Conservation (phyloP, 495 filamentous ascomycete species). For the Annulohypoxylon stygium region DNA sequence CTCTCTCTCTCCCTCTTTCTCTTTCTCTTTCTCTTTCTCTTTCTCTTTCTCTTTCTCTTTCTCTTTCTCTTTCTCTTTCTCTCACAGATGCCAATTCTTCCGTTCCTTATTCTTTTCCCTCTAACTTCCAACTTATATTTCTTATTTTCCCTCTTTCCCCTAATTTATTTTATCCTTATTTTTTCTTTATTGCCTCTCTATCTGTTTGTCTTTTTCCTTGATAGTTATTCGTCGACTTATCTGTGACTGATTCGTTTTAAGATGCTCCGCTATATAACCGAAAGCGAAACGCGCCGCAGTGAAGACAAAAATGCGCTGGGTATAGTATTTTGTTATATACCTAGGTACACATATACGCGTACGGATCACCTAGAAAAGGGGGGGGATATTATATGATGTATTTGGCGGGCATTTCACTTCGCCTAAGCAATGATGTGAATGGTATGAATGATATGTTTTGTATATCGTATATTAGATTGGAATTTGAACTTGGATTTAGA, state of each 20-base stretch:
- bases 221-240: neutral
- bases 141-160: neutral
- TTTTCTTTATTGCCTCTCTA: neutral
- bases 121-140: neutral
- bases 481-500: too few relatives aligned
- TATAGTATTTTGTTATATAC: neutral
- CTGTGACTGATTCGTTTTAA: neutral
- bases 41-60: too few relatives aligned
- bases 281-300: neutral
- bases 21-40: slow-evolving; percentile 3
- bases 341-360: neutral
- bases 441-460: too few relatives aligned
- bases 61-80: neutral
- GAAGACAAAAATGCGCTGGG: neutral
- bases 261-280: slow-evolving; percentile 1
- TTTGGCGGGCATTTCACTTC: neutral
- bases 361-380: neutral
- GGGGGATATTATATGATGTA: neutral
- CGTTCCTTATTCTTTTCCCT: too few relatives aligned
- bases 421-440: neutral
- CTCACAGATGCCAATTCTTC: too few relatives aligned
- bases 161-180: neutral
- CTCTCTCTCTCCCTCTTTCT: neutral
- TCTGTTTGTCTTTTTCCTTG: neutral
- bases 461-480: neutral